Percentiles rank a stretch among this genome's conserved stretches.
phyloP scores from a whole-genome alignment of 192 early-diverging fungal species.

The Backusella liffmaniae region DNA sequence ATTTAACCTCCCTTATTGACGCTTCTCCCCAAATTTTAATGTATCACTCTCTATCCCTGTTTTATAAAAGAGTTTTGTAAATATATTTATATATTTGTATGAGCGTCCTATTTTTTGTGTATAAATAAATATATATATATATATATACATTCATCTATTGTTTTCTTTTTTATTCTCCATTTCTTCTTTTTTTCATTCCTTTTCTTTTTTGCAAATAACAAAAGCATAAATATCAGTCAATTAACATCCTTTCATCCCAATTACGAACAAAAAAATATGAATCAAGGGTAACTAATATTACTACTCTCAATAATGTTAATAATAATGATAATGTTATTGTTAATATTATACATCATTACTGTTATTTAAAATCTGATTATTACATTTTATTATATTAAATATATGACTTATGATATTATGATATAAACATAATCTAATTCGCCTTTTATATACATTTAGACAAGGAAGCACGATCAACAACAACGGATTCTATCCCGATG shows the following conservation, averaged over 20 bases:
- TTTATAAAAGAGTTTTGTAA: slow-evolving; percentile 6
- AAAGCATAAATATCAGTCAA: background rate
- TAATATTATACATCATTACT: background rate
- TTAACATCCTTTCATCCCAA: background rate
- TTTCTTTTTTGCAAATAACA: background rate
- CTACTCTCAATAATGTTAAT: background rate
- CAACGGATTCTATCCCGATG: background rate
- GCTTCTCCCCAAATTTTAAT: slow-evolving; percentile 3
- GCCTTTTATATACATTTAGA: background rate
- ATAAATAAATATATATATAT: background rate
- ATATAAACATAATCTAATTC: background rate
- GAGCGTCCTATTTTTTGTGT: background rate
- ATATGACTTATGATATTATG: background rate
- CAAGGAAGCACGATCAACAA: background rate
- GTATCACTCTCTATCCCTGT: slow-evolving; percentile 8
- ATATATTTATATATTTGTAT: slow-evolving; percentile 6
- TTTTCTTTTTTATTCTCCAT: background rate
- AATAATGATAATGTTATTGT: background rate
- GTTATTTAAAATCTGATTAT: background rate
- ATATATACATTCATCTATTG: background rate
- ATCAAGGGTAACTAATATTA: slow-evolving; percentile 4
- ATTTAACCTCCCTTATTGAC: slow-evolving; percentile 4
- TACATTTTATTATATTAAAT: background rate
- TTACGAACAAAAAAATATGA: background rate
- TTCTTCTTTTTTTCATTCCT: background rate